Evolutionary conservation across 768 basidiomycete species (phyloP).

Genomic region (Russula olivacea): DNA sequence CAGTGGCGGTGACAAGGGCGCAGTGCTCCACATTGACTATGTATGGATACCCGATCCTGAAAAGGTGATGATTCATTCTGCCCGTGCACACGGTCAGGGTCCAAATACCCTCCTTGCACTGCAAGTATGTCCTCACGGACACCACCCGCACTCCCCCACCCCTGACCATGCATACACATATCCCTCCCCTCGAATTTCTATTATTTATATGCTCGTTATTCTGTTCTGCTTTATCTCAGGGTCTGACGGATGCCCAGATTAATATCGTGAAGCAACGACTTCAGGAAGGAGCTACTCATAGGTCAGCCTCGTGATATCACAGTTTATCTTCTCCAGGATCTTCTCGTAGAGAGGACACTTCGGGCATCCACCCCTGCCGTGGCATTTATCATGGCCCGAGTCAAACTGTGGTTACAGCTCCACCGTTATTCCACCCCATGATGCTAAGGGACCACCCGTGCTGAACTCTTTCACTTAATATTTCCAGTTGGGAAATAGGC

Average conservation of each 20-base stretch:
- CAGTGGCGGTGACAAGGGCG: too few relatives aligned
- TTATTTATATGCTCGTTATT: background rate
- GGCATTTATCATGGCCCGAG: too few relatives aligned
- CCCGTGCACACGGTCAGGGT: too few relatives aligned
- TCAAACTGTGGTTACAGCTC: background rate
- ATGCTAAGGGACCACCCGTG: too few relatives aligned
- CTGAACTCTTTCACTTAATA: too few relatives aligned
- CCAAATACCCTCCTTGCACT: too few relatives aligned
- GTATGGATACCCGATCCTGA: too few relatives aligned
- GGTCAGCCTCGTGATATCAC: conserved; percentile 28
- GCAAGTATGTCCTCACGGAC: too few relatives aligned
- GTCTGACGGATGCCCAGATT: conserved; percentile 35
- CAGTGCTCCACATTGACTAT: too few relatives aligned
- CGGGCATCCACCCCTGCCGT: background rate
- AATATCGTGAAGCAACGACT: conserved; percentile 34
- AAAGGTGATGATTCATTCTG: too few relatives aligned
- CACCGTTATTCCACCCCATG: background rate
- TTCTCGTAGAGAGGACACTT: background rate
- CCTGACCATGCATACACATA: background rate
- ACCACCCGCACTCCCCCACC: background rate
- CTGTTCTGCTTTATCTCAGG: conserved; percentile 30
- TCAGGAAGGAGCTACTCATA: conserved; percentile 39
- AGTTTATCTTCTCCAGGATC: too few relatives aligned
- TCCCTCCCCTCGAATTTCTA: background rate
- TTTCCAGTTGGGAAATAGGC: conserved; percentile 49